Evolutionary conservation across 2,329 filamentous ascomycete species (phyloP), one percentile per base, ranked within the genome.

Genomic region (Ophiosphaerella korrae): DNA sequence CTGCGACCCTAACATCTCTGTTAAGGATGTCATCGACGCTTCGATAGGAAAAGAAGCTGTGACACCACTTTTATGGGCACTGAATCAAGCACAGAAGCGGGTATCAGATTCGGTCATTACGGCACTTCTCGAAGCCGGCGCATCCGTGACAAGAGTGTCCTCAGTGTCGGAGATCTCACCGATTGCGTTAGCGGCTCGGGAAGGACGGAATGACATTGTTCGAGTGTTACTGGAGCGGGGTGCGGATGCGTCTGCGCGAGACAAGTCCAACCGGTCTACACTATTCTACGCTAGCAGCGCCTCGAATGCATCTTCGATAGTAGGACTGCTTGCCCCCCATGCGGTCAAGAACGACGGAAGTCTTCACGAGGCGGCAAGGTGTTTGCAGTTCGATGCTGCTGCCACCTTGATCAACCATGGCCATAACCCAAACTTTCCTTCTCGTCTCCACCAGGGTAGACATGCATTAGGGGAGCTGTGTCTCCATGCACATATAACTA

Each of bases 371-470:
- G 84, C 85, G 3, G 82, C 85, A 0, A 77, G 83, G 11, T 79
- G 82, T 40, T 75, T 88, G 16, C 84, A 87, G 55, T 56, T 85
- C 0, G 71, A 80, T 11, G 81, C 80, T 1, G 81, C 87, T 53
- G 76, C 78, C 42, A 74, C 84, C 1, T 74, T 89, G 1, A 71
- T 88, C 5, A 75, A 85, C 39, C 74, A 82, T 53, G 82, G 81
- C 1, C 86, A 88, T 52, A 82, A 87, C 13, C 78, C 84, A 0
- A 85, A 88, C 62, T 88, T 87, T 48, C 85, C 86, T 0, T 87
- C 83, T 45, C 78, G 82, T 3, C 72, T 85, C 1, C 85, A 88
- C 57, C 79, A 78, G 13, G 86, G 86, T 0, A 80, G 86, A 38
- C 86, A 81, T 51, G 84, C 85, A 0, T 74, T 89, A 0, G 85